Conservation (phyloP, 768 basidiomycete species). For the Russula vinacea region DNA sequence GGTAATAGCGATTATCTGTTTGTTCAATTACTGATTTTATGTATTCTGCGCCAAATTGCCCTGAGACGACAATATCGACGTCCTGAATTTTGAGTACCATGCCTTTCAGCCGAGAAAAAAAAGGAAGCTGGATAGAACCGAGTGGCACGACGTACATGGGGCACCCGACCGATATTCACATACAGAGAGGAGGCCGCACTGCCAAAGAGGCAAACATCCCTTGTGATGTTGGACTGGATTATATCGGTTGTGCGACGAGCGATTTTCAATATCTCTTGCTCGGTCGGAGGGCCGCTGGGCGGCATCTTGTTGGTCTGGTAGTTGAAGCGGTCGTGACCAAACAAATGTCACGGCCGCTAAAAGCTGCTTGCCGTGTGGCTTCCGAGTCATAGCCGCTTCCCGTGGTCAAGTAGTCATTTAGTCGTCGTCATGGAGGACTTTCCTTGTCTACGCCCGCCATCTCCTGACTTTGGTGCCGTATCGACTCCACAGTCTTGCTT, state of each 20-base stretch:
- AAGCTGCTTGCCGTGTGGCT: too few species aligned
- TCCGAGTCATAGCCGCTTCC: too few species aligned
- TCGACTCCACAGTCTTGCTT: too few species aligned
- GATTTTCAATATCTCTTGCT: conserved; percentile 15
- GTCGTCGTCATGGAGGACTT: too few species aligned
- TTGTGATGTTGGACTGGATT: neutral
- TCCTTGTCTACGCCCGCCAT: too few species aligned
- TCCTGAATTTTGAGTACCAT: neutral
- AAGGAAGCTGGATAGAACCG: neutral
- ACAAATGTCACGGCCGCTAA: too few species aligned
- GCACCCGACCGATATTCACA: conserved; percentile 9
- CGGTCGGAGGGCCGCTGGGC: conserved; percentile 8
- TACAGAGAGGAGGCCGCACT: conserved; percentile 2
- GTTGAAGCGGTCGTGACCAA: too few species aligned
- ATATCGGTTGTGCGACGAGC: conserved; percentile 21
- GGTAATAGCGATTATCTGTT: conserved; percentile 17
- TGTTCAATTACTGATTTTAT: conserved; percentile 2
- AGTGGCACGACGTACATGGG: conserved; percentile 8
- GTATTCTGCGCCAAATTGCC: neutral
- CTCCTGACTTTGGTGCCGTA: too few species aligned
- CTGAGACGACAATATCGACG: conserved; percentile 5
- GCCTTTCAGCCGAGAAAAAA: neutral
- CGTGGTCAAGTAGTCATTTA: too few species aligned
- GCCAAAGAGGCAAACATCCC: conserved; percentile 12
- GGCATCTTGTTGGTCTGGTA: neutral